These are phyloP conservation scores for Osmozyma mogii DNA, from an alignment of 805 yeast species.

Conservation along the genomic window DNA sequence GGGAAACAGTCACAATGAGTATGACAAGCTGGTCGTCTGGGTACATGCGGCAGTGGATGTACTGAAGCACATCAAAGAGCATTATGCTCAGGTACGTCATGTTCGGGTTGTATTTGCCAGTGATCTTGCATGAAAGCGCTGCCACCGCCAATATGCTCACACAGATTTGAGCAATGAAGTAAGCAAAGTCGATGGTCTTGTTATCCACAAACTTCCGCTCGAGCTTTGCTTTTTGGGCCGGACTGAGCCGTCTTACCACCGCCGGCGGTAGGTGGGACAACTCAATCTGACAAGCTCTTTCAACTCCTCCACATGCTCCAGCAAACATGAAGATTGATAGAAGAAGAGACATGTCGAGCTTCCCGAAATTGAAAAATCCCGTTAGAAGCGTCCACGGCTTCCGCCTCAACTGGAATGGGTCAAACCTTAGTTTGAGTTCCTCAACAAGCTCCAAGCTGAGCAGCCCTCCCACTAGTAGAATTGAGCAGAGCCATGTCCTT, in stretches of 20 bases:
- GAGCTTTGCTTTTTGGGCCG: slow-evolving; percentile 11
- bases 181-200: slow-evolving; percentile 23
- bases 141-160: slow-evolving; percentile 15
- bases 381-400: slow-evolving; percentile 34
- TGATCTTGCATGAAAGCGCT: slow-evolving; percentile 7
- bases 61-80: slow-evolving; percentile 30
- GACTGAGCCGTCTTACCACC: slow-evolving; percentile 9
- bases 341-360: slow-evolving; percentile 16
- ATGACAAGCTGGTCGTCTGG: slow-evolving; percentile 33
- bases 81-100: slow-evolving; percentile 27
- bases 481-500: slow-evolving; percentile 21
- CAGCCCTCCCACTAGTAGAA: slow-evolving; percentile 14
- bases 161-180: slow-evolving; percentile 20
- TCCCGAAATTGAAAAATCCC: slow-evolving; percentile 26
- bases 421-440: slow-evolving; percentile 14
- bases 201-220: slow-evolving; percentile 10
- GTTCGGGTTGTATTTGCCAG: slow-evolving; percentile 7
- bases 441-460: slow-evolving; percentile 16
- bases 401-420: slow-evolving; percentile 18
- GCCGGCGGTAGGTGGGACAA: slow-evolving; percentile 16
- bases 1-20: slow-evolving; percentile 34
- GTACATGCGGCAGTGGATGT: slow-evolving; percentile 40
- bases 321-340: slow-evolving; percentile 14
- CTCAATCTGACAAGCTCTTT: slow-evolving; percentile 14
- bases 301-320: slow-evolving; percentile 17